These are phyloP conservation scores for Parsonsia alboflavescens DNA, from an alignment of 257 asterid genomes.

Conservation along the genomic window DNA sequence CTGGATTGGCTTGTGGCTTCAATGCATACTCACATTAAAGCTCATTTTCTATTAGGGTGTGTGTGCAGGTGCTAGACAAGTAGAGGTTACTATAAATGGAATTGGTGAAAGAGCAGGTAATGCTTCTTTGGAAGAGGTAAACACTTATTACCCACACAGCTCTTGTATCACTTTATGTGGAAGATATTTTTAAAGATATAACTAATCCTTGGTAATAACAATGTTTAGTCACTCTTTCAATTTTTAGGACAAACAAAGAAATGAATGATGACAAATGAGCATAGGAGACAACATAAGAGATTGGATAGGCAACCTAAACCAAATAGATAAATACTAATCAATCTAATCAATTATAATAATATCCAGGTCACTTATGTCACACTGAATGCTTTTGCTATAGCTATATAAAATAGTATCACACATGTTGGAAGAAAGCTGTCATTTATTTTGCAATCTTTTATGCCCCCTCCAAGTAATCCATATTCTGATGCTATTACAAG, in stretches of 20 bases:
- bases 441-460: too few species aligned
- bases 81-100: slow-evolving; percentile 94
- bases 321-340: too few species aligned
- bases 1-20: slow-evolving; percentile 13
- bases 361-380: too few species aligned
- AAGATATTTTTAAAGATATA: neutral
- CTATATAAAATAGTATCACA: too few species aligned
- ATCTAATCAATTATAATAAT: too few species aligned
- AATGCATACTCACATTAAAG: slow-evolving; percentile 8
- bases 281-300: too few species aligned
- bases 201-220: neutral
- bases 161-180: neutral
- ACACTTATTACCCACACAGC: slow-evolving; percentile 2
- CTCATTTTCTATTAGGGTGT: slow-evolving; percentile 64
- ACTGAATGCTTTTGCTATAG: neutral
- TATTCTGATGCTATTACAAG: too few species aligned
- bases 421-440: too few species aligned
- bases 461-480: too few species aligned
- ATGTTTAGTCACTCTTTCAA: neutral
- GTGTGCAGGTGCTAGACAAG: slow-evolving; percentile 90
- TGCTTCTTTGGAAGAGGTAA: slow-evolving; percentile 95
- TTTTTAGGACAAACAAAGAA: too few species aligned
- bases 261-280: too few species aligned
- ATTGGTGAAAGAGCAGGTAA: slow-evolving; percentile 99
- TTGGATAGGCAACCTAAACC: too few species aligned